Conservation (phyloP, 305 asterid species). For the Solanum hybrid region DNA sequence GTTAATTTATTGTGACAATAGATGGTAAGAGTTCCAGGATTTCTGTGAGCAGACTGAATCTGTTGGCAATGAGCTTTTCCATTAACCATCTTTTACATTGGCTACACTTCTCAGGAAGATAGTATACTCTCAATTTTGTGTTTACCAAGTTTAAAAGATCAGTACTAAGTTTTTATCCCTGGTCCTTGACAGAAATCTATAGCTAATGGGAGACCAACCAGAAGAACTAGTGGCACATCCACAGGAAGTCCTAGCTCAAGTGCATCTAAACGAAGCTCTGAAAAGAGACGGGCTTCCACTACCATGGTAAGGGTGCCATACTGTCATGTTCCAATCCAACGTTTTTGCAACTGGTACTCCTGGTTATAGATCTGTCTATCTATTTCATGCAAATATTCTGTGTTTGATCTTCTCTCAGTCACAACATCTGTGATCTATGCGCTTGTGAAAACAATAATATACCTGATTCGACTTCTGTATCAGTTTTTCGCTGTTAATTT, state of each 20-base stretch:
- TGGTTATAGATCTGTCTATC: background rate
- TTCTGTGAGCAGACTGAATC: background rate
- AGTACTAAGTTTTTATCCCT: background rate
- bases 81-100: background rate
- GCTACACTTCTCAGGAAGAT: background rate
- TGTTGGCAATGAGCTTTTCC: background rate
- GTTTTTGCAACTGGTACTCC: background rate
- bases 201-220: constrained; percentile 52
- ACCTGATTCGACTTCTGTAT: background rate
- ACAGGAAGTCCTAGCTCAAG: constrained; percentile 44
- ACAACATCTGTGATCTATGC: background rate
- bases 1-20: background rate
- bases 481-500: background rate
- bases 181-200: constrained; percentile 42
- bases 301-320: constrained; percentile 41
- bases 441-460: background rate
- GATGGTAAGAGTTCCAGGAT: background rate
- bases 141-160: background rate
- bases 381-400: background rate
- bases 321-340: background rate
- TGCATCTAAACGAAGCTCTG: constrained; percentile 57
- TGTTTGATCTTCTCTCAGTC: background rate
- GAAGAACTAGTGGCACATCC: constrained; percentile 46
- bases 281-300: constrained; percentile 42
- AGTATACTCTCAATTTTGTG: background rate